These are phyloP conservation scores for Vaccinium darrowii DNA, from an alignment of 148 eudicot species.

Conservation along the genomic window DNA sequence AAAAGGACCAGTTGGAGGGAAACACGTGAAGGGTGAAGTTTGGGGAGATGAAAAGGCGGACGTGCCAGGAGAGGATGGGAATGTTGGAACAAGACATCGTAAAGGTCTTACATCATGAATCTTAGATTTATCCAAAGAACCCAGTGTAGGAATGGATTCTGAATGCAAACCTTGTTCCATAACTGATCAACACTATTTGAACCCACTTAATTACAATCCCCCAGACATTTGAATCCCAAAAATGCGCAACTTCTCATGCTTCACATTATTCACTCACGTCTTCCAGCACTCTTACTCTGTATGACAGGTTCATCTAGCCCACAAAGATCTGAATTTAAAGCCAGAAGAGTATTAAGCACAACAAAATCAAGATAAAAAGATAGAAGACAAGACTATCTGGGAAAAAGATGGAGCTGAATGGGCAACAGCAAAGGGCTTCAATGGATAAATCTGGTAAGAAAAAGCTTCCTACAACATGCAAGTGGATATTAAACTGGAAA, in stretches of 20 bases:
- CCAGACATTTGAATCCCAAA: neutral
- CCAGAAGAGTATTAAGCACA: neutral
- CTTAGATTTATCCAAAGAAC: conserved; percentile 36
- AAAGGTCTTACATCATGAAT: conserved; percentile 43
- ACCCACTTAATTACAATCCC: neutral
- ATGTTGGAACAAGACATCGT: conserved; percentile 41
- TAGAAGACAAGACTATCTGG: conserved; percentile 1
- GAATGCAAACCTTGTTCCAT: conserved; percentile 39
- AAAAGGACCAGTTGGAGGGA: conserved; percentile 50
- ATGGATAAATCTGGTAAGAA: neutral
- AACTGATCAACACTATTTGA: neutral
- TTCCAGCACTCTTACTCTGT: neutral
- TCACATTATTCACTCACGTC: neutral
- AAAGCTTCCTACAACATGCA: neutral
- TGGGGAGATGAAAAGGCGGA: conserved; percentile 32
- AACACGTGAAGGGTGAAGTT: conserved; percentile 34
- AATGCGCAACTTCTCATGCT: neutral
- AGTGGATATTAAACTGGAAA: neutral
- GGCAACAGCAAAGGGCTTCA: neutral
- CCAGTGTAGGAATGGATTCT: conserved; percentile 24
- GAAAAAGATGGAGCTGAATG: neutral
- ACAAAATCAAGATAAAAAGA: neutral
- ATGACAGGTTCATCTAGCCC: conserved; percentile 2
- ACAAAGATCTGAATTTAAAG: neutral
- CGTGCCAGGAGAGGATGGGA: conserved; percentile 33